Base-by-base conservation (phyloP, 2,329 filamentous ascomycete species). In the Sphaerostilbella broomeana region DNA sequence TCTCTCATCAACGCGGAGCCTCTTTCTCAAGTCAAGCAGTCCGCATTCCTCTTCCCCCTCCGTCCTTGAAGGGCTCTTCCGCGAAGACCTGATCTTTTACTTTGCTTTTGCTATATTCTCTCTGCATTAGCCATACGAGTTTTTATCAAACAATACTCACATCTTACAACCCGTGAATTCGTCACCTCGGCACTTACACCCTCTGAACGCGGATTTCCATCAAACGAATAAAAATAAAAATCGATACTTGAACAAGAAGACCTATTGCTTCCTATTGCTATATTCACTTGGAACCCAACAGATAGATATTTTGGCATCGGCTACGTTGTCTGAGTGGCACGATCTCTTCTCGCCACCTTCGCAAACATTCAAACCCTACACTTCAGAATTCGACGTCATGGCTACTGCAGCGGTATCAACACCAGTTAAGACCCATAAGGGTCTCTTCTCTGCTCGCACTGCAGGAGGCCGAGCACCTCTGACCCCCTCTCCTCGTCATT, bases 381-480 rank as follows among this genome's bases (percentile, higher is more conserved):
- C 39, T 29, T 29, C 34, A 49, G 28, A 51, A 41, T 55, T 52
- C 56, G 55, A 60, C 65, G 75, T 55, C 62, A 97, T 97, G 90
- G 87, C 90, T 62, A 84, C 68, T 45, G 63, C 82, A 63, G 69
- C 77, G 60, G 79, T 95, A 65, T 85, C 87, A 56, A 97, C 92
- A 46, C 92, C 92, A 45, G 74, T 92, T 61, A 97, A 95, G 76
- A 92, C 86, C 75, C 90, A 95, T 65, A 81, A 84, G 67, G 87
- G 88, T 44, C 77, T 95, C 56, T 95, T 97, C 72, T 88, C 84
- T 52, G 79, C 86, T 52, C 88, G 88, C 62, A 92, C 89, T 61
- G 92, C 89, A 64, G 89, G 90, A 68, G 88, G 89, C 61, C 86
- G 92, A 47, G 89, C 94, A 74, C 89, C 92, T 53, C 70, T 98